These are phyloP conservation scores for Tephrocybe sp. DNA, from an alignment of 768 basidiomycete genomes.

Conservation along the genomic window DNA sequence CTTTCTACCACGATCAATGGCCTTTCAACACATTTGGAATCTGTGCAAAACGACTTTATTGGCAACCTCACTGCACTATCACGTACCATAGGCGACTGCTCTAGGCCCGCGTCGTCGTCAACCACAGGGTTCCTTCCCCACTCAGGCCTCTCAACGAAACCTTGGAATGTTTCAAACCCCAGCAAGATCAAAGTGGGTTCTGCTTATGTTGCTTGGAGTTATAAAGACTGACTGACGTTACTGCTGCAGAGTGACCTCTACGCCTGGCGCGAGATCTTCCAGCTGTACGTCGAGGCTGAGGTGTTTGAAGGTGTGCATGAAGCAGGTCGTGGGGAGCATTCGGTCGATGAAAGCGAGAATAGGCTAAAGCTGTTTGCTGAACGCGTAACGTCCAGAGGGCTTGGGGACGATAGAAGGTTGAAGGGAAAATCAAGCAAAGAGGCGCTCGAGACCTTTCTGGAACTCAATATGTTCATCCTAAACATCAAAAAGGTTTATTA, in stretches of 20 bases:
- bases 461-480: slow-evolving; percentile 75
- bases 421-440: slow-evolving; percentile 52
- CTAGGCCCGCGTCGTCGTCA: slow-evolving; percentile 41
- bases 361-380: slow-evolving; percentile 64
- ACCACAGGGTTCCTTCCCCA: slow-evolving; percentile 40
- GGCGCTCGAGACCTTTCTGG: slow-evolving; percentile 68
- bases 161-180: slow-evolving; percentile 22
- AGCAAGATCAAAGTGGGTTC: slow-evolving; percentile 12
- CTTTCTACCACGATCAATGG: slow-evolving; percentile 60
- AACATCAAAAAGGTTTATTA: slow-evolving; percentile 71
- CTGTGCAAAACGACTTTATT: slow-evolving; percentile 49
- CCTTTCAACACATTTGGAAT: slow-evolving; percentile 45
- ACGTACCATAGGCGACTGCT: slow-evolving; percentile 34
- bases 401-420: slow-evolving; percentile 53
- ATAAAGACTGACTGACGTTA: background rate
- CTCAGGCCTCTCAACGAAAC: slow-evolving; percentile 36
- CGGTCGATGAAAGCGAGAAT: slow-evolving; percentile 68
- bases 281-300: slow-evolving; percentile 80
- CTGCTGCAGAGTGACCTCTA: slow-evolving; percentile 62
- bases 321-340: slow-evolving; percentile 60
- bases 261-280: slow-evolving; percentile 88
- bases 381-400: slow-evolving; percentile 51
- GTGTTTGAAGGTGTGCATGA: slow-evolving; percentile 79
- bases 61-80: slow-evolving; percentile 36
- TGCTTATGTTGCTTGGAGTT: no score